phyloP scores from a whole-genome alignment of 2,329 filamentous ascomycete genomes.

The Diaporthe sp. region DNA sequence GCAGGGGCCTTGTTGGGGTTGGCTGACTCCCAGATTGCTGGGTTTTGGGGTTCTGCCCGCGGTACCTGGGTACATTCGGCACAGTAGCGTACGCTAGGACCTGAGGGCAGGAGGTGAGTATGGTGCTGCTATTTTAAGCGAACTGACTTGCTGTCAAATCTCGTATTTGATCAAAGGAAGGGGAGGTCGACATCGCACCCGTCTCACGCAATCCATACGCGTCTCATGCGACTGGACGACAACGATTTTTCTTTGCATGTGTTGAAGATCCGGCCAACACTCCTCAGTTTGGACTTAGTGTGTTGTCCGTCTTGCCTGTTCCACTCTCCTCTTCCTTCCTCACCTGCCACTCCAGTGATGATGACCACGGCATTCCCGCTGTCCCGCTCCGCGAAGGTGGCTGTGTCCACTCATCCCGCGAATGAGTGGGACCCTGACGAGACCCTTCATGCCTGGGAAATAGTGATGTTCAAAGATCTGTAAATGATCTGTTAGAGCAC shows the following conservation, averaged over 20 bases:
- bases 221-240: neutral
- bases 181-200: slow-evolving; percentile 4
- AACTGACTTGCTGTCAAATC: slow-evolving; percentile 10
- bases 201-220: slow-evolving; percentile 5
- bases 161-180: slow-evolving; percentile 16
- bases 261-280: neutral
- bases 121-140: slow-evolving; percentile 25
- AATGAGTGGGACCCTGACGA: slow-evolving; percentile 12
- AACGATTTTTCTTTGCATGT: neutral
- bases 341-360: neutral
- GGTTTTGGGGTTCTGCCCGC: neutral
- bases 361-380: slow-evolving; percentile 27
- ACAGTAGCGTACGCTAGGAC: neutral
- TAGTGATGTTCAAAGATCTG: slow-evolving; percentile 16
- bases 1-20: neutral
- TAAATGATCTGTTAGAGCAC: slow-evolving; percentile 5
- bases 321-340: neutral
- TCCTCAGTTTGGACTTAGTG: neutral
- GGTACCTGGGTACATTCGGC: neutral
- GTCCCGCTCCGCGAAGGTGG: slow-evolving; percentile 18
- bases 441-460: slow-evolving; percentile 30
- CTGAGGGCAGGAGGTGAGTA: slow-evolving; percentile 6
- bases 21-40: slow-evolving; percentile 7
- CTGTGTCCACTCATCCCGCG: slow-evolving; percentile 22
- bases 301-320: neutral